These are phyloP conservation scores for Russula earlei DNA, from an alignment of 768 basidiomycete genomes.

Conservation along the genomic window DNA sequence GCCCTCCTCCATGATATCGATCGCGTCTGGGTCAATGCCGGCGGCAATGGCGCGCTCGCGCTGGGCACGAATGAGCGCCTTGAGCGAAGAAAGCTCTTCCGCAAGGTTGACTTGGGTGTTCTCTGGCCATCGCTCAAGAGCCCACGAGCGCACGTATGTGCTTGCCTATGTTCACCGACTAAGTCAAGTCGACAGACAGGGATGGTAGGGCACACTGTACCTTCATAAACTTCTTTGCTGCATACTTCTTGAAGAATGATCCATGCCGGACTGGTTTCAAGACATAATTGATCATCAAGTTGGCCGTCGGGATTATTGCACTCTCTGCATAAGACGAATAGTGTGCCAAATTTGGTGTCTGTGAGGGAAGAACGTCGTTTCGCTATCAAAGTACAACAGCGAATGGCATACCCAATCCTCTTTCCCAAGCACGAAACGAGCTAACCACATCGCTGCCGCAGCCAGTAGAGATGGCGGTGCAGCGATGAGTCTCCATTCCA, in stretches of 20 bases:
- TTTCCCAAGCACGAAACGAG: slow-evolving; percentile 65
- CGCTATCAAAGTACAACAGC: background rate
- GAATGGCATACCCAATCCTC: slow-evolving; percentile 69
- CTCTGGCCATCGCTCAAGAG: slow-evolving; percentile 63
- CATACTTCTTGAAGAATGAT: slow-evolving; percentile 83
- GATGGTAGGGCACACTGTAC: slow-evolving; percentile 32
- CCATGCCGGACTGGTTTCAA: slow-evolving; percentile 63
- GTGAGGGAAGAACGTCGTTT: slow-evolving; percentile 16
- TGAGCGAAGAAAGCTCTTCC: slow-evolving; percentile 50
- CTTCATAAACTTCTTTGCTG: slow-evolving; percentile 75
- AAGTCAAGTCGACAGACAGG: background rate
- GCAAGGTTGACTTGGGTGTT: slow-evolving; percentile 46
- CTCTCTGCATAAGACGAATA: slow-evolving; percentile 81
- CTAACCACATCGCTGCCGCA: slow-evolving; percentile 82
- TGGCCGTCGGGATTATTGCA: slow-evolving; percentile 70
- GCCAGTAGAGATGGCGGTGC: slow-evolving; percentile 72
- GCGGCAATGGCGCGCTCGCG: slow-evolving; percentile 21
- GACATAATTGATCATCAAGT: slow-evolving; percentile 82
- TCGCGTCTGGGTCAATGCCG: slow-evolving; percentile 20
- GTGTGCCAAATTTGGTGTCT: slow-evolving; percentile 81
- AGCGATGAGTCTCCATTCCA: slow-evolving; percentile 72
- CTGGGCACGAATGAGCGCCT: slow-evolving; percentile 41
- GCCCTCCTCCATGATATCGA: slow-evolving; percentile 15
- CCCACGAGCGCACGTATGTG: slow-evolving; percentile 80
- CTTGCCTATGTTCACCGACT: slow-evolving; percentile 47